Evolutionary conservation across 2,329 filamentous ascomycete genomes (phyloP).

Genomic region (Trichoderma polysporum): DNA sequence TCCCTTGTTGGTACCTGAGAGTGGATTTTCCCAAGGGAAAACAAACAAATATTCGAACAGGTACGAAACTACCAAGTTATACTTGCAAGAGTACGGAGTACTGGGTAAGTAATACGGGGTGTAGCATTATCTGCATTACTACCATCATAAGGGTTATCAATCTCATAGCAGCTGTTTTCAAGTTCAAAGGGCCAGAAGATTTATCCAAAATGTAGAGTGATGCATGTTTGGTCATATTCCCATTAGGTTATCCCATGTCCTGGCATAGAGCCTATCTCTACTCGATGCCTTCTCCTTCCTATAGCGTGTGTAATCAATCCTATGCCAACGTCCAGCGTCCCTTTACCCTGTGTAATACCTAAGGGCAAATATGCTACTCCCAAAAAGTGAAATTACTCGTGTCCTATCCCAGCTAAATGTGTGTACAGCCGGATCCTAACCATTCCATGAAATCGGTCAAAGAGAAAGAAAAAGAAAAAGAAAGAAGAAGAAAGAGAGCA

Average conservation of each 20-base stretch:
- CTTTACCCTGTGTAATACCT: not conserved
- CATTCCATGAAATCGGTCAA: not conserved
- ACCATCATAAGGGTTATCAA: not conserved
- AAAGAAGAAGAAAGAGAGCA: not conserved
- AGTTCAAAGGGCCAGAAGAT: not conserved
- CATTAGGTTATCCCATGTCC: conserved; percentile 5
- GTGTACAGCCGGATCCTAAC: conserved; percentile 1
- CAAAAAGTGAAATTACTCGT: not conserved
- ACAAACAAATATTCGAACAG: not conserved
- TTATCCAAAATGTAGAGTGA: not conserved
- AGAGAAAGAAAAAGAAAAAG: not conserved
- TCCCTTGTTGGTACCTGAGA: not conserved
- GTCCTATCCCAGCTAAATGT: not conserved
- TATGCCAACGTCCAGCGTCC: not conserved
- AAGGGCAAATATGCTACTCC: not conserved
- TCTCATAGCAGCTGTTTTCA: not conserved
- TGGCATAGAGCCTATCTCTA: not conserved
- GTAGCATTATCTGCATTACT: not conserved
- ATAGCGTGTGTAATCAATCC: conserved; percentile 4
- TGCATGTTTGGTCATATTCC: conserved; percentile 8
- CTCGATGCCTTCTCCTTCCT: not conserved
- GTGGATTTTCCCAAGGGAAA: not conserved
- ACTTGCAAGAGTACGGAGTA: too few relatives aligned
- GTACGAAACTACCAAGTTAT: not conserved
- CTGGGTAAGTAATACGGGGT: not conserved